Evolutionary conservation across 148 eudicot species (phyloP).

Genomic region (Arbutus unedo): DNA sequence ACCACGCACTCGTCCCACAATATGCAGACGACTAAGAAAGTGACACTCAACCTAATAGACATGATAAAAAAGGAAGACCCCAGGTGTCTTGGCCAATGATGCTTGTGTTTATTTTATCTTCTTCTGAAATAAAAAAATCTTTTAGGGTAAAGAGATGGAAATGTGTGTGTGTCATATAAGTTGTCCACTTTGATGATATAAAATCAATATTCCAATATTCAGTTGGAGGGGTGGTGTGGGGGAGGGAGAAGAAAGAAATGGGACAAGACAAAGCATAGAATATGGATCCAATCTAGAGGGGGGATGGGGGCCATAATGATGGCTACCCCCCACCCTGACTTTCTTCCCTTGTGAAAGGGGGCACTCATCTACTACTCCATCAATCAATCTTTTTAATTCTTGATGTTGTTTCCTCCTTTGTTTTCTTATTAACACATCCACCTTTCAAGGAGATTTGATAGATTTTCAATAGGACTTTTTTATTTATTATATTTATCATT

Average conservation of each 20-base stretch:
- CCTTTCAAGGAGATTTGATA: not conserved
- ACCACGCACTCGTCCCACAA: constrained; percentile 13
- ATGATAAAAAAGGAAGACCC: not conserved
- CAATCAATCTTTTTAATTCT: constrained; percentile 15
- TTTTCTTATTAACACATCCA: not conserved
- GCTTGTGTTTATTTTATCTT: not conserved
- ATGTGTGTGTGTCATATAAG: constrained; percentile 13
- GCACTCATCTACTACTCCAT: constrained; percentile 17
- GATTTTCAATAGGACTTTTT: no score
- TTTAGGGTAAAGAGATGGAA: not conserved
- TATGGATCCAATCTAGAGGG: constrained; percentile 18
- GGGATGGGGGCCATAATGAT: constrained; percentile 25
- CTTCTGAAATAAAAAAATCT: not conserved
- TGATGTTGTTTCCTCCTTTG: constrained; percentile 16
- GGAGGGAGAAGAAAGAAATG: not conserved
- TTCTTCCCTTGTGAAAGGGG: constrained; percentile 21
- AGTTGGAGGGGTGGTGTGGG: not conserved
- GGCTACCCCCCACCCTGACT: constrained; percentile 15
- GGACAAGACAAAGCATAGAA: constrained; percentile 23
- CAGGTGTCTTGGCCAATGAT: constrained; percentile 11
- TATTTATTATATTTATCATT: no score
- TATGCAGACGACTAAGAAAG: constrained; percentile 12
- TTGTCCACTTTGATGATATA: constrained; percentile 7
- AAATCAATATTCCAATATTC: constrained; percentile 12
- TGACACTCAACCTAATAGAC: constrained; percentile 6